Evolutionary conservation across 2,329 filamentous ascomycete species (phyloP).

Genomic region (Verticillium nonalfalfae): DNA sequence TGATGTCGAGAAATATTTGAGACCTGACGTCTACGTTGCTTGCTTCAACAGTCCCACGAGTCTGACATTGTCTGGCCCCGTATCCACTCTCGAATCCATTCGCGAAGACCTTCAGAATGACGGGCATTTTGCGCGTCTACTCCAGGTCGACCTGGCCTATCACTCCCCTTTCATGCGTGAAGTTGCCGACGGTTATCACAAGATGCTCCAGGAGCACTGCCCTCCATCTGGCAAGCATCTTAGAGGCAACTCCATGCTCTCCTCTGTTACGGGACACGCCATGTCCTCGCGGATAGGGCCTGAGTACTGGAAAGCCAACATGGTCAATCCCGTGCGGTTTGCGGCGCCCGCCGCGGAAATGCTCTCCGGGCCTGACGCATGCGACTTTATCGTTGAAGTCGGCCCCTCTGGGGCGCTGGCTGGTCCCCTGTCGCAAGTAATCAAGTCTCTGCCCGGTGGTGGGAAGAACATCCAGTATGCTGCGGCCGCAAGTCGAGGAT

Average conservation of each 20-base stretch:
- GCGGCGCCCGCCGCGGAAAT: not conserved
- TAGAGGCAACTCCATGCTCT: slow-evolving; percentile 4
- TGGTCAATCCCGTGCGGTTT: slow-evolving; percentile 6
- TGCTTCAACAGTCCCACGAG: slow-evolving; percentile 10
- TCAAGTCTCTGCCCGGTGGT: slow-evolving; percentile 6
- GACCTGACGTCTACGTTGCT: not conserved
- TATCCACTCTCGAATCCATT: not conserved
- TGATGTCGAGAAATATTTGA: not conserved
- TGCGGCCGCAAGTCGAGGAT: not conserved
- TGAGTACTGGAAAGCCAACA: slow-evolving; percentile 7
- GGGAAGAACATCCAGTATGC: not conserved
- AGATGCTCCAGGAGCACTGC: not conserved
- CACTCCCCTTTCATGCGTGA: slow-evolving; percentile 10
- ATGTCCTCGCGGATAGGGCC: not conserved
- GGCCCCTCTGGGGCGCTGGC: slow-evolving; percentile 21
- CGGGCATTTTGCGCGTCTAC: slow-evolving; percentile 14
- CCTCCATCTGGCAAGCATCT: not conserved
- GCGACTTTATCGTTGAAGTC: slow-evolving; percentile 17
- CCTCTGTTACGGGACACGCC: slow-evolving; percentile 8
- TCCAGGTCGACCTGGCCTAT: slow-evolving; percentile 15
- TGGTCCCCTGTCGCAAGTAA: slow-evolving; percentile 19
- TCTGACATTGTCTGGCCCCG: slow-evolving; percentile 5
- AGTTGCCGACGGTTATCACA: not conserved
- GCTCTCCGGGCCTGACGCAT: not conserved
- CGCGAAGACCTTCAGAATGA: not conserved